Evolutionary conservation across 2,329 filamentous ascomycete species (phyloP).

Genomic region (Aspergillus sp.): DNA sequence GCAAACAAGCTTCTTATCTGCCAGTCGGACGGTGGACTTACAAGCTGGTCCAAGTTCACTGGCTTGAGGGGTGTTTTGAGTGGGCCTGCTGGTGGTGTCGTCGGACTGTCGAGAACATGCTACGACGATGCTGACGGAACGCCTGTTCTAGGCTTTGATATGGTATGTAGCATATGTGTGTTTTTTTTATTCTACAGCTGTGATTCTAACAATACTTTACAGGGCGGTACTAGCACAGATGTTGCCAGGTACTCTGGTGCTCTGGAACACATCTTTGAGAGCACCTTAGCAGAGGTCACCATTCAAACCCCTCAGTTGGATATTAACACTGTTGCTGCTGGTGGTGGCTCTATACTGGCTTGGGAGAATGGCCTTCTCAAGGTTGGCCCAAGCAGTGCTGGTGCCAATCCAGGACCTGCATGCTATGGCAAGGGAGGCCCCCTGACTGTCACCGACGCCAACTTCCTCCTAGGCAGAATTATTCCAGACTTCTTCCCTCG

Average conservation of each 20-base stretch:
- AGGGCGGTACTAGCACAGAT: constrained; percentile 87
- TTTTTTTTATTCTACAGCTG: not conserved
- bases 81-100: constrained; percentile 11
- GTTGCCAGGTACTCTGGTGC: constrained; percentile 83
- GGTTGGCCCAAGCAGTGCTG: constrained; percentile 87
- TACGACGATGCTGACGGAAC: constrained; percentile 38
- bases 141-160: constrained; percentile 90
- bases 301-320: constrained; percentile 91
- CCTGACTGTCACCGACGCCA: constrained; percentile 88
- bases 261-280: constrained; percentile 93
- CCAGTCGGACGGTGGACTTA: constrained; percentile 18
- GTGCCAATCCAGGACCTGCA: constrained; percentile 85
- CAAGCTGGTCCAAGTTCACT: constrained; percentile 11
- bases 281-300: constrained; percentile 88
- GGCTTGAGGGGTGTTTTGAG: constrained; percentile 10
- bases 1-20: constrained; percentile 53
- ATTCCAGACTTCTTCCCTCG: constrained; percentile 89
- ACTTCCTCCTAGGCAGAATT: constrained; percentile 80
- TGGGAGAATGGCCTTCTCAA: constrained; percentile 89
- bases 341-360: constrained; percentile 69
- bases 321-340: constrained; percentile 92
- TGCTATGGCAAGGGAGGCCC: constrained; percentile 95
- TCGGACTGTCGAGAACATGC: constrained; percentile 9
- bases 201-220: not conserved
- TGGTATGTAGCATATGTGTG: constrained; percentile 36